These are phyloP conservation scores for Euphorbia pulcherrima DNA, from an alignment of 345 rosid genomes.

Conservation along the genomic window DNA sequence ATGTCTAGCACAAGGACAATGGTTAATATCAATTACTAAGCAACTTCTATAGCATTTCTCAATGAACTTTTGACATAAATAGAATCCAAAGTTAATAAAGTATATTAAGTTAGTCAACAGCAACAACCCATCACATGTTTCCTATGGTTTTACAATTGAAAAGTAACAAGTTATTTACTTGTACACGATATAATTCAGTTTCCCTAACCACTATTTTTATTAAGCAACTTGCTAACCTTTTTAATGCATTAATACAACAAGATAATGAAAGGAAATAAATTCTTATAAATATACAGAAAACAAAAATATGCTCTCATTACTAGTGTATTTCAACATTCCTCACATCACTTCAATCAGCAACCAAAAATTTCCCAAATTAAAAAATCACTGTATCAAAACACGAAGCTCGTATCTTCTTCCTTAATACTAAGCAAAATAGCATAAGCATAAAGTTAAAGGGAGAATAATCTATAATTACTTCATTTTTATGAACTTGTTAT, in stretches of 20 bases:
- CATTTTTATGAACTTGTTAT: slow-evolving; percentile 15
- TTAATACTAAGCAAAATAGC: neutral
- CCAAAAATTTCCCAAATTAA: neutral
- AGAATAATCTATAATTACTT: slow-evolving; percentile 3
- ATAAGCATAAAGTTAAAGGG: neutral
- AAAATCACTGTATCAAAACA: neutral
- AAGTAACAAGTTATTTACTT: neutral
- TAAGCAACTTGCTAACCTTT: neutral
- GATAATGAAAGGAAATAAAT: neutral
- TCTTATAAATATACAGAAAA: neutral
- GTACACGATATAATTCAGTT: neutral
- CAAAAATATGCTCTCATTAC: neutral
- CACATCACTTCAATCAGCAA: neutral
- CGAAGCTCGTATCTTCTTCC: no score
- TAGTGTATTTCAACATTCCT: neutral
- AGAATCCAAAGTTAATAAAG: neutral
- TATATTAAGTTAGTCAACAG: neutral
- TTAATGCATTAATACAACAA: no score
- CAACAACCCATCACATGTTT: neutral
- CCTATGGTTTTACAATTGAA: neutral
- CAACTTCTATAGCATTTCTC: neutral
- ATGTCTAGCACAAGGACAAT: neutral
- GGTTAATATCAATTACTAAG: neutral
- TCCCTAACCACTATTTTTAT: neutral
- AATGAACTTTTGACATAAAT: neutral